Evolutionary conservation across 257 asterid genomes (phyloP), one percentile per base, ranked within the genome.

Genomic region (Salvia miltiorrhiza): DNA sequence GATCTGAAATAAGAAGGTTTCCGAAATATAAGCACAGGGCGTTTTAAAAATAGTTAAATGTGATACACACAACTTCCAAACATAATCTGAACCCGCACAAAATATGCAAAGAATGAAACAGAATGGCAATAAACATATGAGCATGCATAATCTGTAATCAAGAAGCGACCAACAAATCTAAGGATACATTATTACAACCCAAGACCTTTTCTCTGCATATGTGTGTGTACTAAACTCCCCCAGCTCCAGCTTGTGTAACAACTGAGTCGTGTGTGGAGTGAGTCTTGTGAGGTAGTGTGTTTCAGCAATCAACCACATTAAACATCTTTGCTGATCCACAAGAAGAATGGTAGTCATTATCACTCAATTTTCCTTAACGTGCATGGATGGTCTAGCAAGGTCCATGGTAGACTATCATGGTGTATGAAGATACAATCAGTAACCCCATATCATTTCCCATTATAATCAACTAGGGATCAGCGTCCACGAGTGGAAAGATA

Each of bases 1-100:
- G 87, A 69, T 89, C 97, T 92, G 93, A 63, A 81, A 79, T 54
- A 71, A 45, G 69, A 59, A 47, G 53, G 68, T 44, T 21, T 64
- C 55, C 53, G 13, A 28, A 47, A 52, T 41, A 41, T 65, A 64
- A 33, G 53, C 67, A 21, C 41, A 26, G 2, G 7, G 28, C 19
- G 49, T 30, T 55, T 17, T 13, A 56, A 55, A 43, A 54, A 17
- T 56, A 68, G 23, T 71, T 28, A 4, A 30, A 23, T n/a, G 12
- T 61, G 39, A 32, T 35, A 23, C 65, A 28, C 19, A 14, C 30
- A 44, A 39, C 45, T 47, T 33, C 28, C 6, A 2, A 7, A 24
- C 16, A 61, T 28, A 49, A 8, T 49, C 41, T 21, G 14, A 17
- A 21, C 8, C 35, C 47, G 60, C 5, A n/a, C 9, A 44, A 1